Conservation (phyloP, 2,329 filamentous ascomycete genomes). For the Macrophomina tecta region DNA sequence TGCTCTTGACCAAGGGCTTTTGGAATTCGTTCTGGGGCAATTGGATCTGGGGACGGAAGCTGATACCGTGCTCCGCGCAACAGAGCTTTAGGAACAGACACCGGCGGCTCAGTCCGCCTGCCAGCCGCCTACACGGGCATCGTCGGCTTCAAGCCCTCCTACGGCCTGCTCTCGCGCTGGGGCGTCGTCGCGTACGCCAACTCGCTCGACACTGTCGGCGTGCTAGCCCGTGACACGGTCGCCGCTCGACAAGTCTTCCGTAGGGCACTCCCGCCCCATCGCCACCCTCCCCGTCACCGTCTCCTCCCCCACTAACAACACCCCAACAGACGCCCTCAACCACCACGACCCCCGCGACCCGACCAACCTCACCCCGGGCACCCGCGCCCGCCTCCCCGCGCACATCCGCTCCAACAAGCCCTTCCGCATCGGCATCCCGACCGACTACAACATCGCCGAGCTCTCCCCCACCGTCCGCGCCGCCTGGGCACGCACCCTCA, state of each 20-base stretch:
- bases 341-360: conserved; percentile 74
- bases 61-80: conserved; percentile 30
- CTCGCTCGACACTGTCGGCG: conserved; percentile 86
- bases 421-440: conserved; percentile 63
- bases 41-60: background rate
- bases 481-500: conserved; percentile 71
- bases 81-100: conserved; percentile 87
- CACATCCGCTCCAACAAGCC: background rate
- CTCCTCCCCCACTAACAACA: no score
- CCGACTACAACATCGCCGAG: conserved; percentile 88
- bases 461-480: conserved; percentile 71
- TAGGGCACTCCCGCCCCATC: background rate
- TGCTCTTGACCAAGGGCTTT: background rate
- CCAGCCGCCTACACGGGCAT: conserved; percentile 86
- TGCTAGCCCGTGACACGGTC: conserved; percentile 66
- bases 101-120: conserved; percentile 84
- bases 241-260: conserved; percentile 53
- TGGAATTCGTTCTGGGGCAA: no score
- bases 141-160: conserved; percentile 89
- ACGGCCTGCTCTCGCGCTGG: conserved; percentile 83
- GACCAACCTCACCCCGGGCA: conserved; percentile 67
- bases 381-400: conserved; percentile 56
- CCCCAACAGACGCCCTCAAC: conserved; percentile 55
- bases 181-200: conserved; percentile 93
- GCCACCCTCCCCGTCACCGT: no score